Evolutionary conservation across 2,329 filamentous ascomycete genomes (phyloP).

Genomic region (Thelonectria rubi): DNA sequence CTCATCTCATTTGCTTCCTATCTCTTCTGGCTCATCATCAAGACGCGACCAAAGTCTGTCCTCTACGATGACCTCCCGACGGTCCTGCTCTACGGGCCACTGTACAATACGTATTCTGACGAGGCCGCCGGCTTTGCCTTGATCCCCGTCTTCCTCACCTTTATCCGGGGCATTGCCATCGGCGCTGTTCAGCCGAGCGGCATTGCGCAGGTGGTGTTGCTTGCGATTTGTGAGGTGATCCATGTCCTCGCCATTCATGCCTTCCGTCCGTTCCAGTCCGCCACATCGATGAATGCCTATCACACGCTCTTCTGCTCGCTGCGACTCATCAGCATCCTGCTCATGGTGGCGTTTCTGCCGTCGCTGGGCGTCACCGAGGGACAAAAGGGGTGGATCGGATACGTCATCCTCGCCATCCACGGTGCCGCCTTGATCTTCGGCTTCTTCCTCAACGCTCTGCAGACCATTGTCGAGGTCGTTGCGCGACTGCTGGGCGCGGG

Average conservation of each 20-base stretch:
- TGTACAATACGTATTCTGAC: conserved; percentile 98
- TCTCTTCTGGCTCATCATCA: conserved; percentile 82
- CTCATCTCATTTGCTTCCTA: conserved; percentile 79
- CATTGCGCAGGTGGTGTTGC: conserved; percentile 88
- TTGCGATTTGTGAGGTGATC: conserved; percentile 94
- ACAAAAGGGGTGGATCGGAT: conserved; percentile 93
- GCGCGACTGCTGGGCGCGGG: conserved; percentile 86
- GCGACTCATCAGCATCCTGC: conserved; percentile 77
- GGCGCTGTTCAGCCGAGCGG: conserved; percentile 93
- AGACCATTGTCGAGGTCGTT: conserved; percentile 88
- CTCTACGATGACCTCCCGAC: conserved; percentile 94
- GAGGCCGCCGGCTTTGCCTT: conserved; percentile 90
- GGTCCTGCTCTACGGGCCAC: conserved; percentile 86
- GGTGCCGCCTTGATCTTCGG: conserved; percentile 86
- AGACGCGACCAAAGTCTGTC: conserved; percentile 82
- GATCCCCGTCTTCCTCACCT: conserved; percentile 84
- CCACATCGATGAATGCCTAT: conserved; percentile 97
- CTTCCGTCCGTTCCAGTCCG: conserved; percentile 87
- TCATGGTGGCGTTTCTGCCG: conserved; percentile 86
- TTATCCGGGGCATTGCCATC: conserved; percentile 87
- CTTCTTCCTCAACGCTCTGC: conserved; percentile 90
- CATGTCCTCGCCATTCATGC: conserved; percentile 86
- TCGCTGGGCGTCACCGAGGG: conserved; percentile 81
- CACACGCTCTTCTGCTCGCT: conserved; percentile 85
- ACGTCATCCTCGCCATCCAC: conserved; percentile 87